Evolutionary conservation across 1,284 basidiomycete species (phyloP), one percentile per base, ranked within the genome.

Genomic region (Puccinia sorghi): DNA sequence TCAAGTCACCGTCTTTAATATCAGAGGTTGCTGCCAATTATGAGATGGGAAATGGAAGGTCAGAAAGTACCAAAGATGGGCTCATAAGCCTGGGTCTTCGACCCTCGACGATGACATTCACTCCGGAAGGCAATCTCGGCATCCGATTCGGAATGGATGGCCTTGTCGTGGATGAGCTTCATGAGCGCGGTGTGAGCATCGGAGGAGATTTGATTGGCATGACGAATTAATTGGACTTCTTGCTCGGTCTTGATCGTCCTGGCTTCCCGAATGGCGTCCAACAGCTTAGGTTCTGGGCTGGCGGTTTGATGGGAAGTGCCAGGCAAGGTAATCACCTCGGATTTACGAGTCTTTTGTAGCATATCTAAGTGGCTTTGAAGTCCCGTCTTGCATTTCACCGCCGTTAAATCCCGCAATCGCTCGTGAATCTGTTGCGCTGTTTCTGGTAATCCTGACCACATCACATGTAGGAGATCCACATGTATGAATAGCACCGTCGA

Each of bases 1-100:
- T n/a, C n/a, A n/a, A n/a, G n/a, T n/a, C n/a, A n/a, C n/a, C n/a
- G n/a, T n/a, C n/a, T n/a, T n/a, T n/a, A n/a, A n/a, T n/a, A n/a
- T n/a, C n/a, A 25, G 56, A 12, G 13, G 56, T 32, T 52, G 54
- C 17, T n/a, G n/a, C 20, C 8, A 8, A 8, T 11, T 13, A 52
- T 52, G 50, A 56, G 22, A 25, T 1, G 15, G 37, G 43, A 46
- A 46, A 46, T 46, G 43, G 43, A 46, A 46, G n/a, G 15, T 32
- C 2, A 17, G 39, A 17, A 39, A 3, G 17, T 74, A 74, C 72
- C 72, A 37, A 74, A 74, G 56, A 74, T 74, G 46, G 72, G 72
- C 57, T 63, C 56, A 22, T 74, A 74, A 13, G 72, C 72, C 59
- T 74, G 72, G 17, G 54, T 56, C 15, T 74, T 74, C n/a, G 57